Evolutionary conservation across 2,329 filamentous ascomycete species (phyloP).

Genomic region (Pezicula rhizophila): DNA sequence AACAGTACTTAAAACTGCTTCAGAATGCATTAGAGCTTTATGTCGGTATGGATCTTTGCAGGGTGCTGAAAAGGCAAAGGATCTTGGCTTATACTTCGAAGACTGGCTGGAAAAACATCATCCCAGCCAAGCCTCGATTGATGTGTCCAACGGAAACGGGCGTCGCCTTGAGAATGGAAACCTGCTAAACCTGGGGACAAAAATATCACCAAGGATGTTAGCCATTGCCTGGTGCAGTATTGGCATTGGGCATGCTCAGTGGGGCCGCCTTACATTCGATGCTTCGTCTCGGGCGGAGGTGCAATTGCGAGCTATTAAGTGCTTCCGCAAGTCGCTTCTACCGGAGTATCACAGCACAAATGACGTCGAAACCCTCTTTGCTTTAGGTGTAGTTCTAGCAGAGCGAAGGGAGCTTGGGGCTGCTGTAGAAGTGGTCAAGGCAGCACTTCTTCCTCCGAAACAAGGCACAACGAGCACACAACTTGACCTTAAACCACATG

Average conservation of each 20-base stretch:
- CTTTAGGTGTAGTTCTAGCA: slow-evolving; percentile 76
- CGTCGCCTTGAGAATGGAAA: slow-evolving; percentile 13
- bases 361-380: slow-evolving; percentile 73
- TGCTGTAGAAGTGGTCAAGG: slow-evolving; percentile 78
- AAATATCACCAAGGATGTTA: slow-evolving; percentile 54
- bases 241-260: slow-evolving; percentile 79
- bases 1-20: slow-evolving; percentile 69
- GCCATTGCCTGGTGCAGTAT: slow-evolving; percentile 77
- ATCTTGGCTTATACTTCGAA: slow-evolving; percentile 65
- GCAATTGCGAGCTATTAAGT: slow-evolving; percentile 71
- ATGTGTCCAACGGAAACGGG: slow-evolving; percentile 10
- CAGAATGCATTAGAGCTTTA: slow-evolving; percentile 72
- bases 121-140: slow-evolving; percentile 4
- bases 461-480: slow-evolving; percentile 32
- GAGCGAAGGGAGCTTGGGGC: slow-evolving; percentile 75
- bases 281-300: slow-evolving; percentile 64
- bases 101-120: slow-evolving; percentile 63
- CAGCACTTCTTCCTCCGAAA: slow-evolving; percentile 60
- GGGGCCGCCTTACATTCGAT: slow-evolving; percentile 77
- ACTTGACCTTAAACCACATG: slow-evolving; percentile 25
- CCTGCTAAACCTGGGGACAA: slow-evolving; percentile 13
- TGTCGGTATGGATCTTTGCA: slow-evolving; percentile 73
- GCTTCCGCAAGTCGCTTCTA: slow-evolving; percentile 66
- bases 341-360: slow-evolving; percentile 58
- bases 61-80: slow-evolving; percentile 73